Evolutionary conservation across 208 protist genomes (phyloP).

Genomic region (Phytomonas francai): DNA sequence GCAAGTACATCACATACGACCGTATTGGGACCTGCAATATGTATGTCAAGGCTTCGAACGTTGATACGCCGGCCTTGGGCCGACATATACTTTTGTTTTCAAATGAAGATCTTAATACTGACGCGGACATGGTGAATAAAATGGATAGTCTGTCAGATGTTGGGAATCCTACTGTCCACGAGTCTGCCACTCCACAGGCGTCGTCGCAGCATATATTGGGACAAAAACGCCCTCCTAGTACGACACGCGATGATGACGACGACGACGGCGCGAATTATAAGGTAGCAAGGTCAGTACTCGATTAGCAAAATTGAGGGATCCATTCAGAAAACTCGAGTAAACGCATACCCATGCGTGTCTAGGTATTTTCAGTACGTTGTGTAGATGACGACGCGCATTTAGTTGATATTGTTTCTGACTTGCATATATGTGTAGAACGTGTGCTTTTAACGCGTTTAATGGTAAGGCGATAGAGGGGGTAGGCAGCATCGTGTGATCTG

Average conservation of each 20-base stretch:
- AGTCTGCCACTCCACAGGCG: neutral
- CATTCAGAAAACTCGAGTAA: neutral
- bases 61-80: conserved; percentile 30
- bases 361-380: neutral
- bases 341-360: neutral
- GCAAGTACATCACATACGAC: conserved; percentile 52
- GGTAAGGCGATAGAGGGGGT: neutral
- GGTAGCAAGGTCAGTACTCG: neutral
- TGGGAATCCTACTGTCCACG: neutral
- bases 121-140: neutral
- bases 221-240: conserved; percentile 12
- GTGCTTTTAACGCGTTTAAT: neutral
- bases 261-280: neutral
- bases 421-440: neutral
- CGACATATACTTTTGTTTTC: conserved; percentile 57
- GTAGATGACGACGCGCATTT: neutral
- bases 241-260: neutral
- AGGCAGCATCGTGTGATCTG: neutral
- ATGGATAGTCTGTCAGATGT: neutral
- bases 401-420: neutral
- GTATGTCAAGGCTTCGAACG: conserved; percentile 59
- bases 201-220: neutral
- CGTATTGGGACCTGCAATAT: conserved; percentile 47
- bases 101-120: conserved; percentile 13
- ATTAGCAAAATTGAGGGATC: neutral